Base-by-base conservation (phyloP, 768 basidiomycete species). In the Naganishia onofrii region DNA sequence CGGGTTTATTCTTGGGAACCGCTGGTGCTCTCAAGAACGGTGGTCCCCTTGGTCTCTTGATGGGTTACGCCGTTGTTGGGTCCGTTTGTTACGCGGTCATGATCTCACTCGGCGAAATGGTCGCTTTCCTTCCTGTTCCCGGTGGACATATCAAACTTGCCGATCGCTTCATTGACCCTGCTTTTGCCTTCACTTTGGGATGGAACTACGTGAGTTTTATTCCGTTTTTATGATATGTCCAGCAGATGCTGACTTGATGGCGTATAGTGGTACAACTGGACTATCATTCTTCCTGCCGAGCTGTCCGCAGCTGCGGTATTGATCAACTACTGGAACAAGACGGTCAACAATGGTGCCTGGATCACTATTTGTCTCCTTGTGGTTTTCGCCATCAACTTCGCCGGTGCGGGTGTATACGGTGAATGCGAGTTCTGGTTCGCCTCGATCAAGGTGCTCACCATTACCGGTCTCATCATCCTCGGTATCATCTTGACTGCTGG, bases 371-470 rank as follows among this genome's bases (percentile, higher is more conserved):
- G 87, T 66, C 81, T 93, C 75, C 75, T 90, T 46, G 87, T 95
- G 31, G 88, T 90, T 51, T 78, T 94, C 52, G 82, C 82, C 32
- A 93, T 81, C 75, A 80, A 81, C 74, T 64, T 79, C n/a, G 68
- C 70, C 53, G 74, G 76, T 38, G 72, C 74, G 19, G 74, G 81
- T 65, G 79, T 78, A 36, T 83, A 79, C 72, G 81, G 80, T 42
- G 81, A 80, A 80, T 87, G 87, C 8, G 92, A 93, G 80, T 94
- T 94, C 76, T 84, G 88, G 70, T 93, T 93, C 77, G 91, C 91
- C 84, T 91, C 90, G 9, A 91, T 95, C 83, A 94, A 94, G 81
- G 90, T 95, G n/a, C 80, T 94, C 71, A 76, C 80, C 69, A 78
- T 82, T 68, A 38, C 54, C 68, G 79, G 79, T 44, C 73, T 82